These are phyloP conservation scores for Scheffersomyces segobiensis DNA, from an alignment of 1,139 yeast genomes.

Conservation along the genomic window DNA sequence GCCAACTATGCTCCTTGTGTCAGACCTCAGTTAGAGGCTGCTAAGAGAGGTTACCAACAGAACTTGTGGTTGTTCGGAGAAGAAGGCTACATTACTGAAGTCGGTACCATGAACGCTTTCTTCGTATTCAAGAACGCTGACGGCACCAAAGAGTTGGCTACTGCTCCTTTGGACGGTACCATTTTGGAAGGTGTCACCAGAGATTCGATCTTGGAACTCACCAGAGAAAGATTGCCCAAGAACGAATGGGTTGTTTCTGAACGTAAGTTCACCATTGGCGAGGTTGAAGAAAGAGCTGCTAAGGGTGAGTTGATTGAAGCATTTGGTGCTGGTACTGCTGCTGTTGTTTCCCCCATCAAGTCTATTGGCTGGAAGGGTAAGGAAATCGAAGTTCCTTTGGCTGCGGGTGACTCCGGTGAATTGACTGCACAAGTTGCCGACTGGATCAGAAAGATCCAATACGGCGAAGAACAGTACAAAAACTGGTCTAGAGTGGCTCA, in stretches of 20 bases:
- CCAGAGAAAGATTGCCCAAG: constrained; percentile 70
- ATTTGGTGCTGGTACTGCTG: constrained; percentile 46
- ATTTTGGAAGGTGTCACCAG: constrained; percentile 96
- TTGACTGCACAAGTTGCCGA: constrained; percentile 28
- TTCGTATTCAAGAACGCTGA: constrained; percentile 73
- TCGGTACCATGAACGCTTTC: constrained; percentile 96
- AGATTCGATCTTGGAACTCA: constrained; percentile 77
- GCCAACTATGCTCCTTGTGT: constrained; percentile 97
- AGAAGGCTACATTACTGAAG: constrained; percentile 88
- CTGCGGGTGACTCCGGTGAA: constrained; percentile 28
- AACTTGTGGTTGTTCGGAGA: constrained; percentile 95
- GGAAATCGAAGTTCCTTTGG: constrained; percentile 31
- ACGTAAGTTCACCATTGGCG: constrained; percentile 36
- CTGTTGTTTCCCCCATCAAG: constrained; percentile 38
- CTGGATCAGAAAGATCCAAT: constrained; percentile 34
- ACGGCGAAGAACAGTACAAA: constrained; percentile 25
- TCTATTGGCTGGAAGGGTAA: constrained; percentile 33
- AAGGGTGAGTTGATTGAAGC: constrained; percentile 42
- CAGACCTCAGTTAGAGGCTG: constrained; percentile 86
- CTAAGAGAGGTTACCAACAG: constrained; percentile 86
- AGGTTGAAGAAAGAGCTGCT: constrained; percentile 31
- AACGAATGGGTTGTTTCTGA: constrained; percentile 58
- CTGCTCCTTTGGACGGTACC: constrained; percentile 97
- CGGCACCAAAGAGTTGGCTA: constrained; percentile 88
- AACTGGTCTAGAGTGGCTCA: constrained; percentile 17